phyloP scores from a whole-genome alignment of 2,329 filamentous ascomycete genomes.

The Pseudofabraea citricarpa region DNA sequence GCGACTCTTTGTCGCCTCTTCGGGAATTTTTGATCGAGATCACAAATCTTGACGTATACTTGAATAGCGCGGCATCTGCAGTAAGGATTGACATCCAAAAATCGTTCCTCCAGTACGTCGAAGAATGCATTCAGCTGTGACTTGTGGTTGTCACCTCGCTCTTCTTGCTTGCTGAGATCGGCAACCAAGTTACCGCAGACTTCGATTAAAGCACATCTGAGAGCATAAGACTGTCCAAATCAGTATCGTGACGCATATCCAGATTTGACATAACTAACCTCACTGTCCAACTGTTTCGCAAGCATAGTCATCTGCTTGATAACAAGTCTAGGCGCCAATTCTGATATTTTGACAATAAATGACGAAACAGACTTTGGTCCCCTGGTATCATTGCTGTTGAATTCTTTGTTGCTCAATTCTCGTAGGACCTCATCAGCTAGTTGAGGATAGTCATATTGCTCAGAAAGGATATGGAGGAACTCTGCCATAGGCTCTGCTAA shows the following conservation, averaged over 20 bases:
- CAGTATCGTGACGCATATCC: background rate
- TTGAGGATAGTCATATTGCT: slow-evolving; percentile 97
- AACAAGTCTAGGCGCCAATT: slow-evolving; percentile 83
- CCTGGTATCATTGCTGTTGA: slow-evolving; percentile 92
- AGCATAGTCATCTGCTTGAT: slow-evolving; percentile 97
- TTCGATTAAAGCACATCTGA: slow-evolving; percentile 90
- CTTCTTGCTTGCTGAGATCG: slow-evolving; percentile 86
- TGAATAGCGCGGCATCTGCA: slow-evolving; percentile 89
- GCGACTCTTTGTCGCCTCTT: slow-evolving; percentile 85
- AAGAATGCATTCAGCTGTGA: slow-evolving; percentile 96
- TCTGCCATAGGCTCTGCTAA: slow-evolving; percentile 99
- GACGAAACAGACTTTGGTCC: slow-evolving; percentile 94
- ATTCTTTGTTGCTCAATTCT: slow-evolving; percentile 95
- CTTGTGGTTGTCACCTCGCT: slow-evolving; percentile 88
- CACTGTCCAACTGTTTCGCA: slow-evolving; percentile 91
- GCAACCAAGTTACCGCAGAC: slow-evolving; percentile 94
- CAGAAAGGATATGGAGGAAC: slow-evolving; percentile 89
- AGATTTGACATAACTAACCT: slow-evolving; percentile 48
- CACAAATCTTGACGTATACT: slow-evolving; percentile 86
- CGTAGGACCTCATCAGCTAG: slow-evolving; percentile 88
- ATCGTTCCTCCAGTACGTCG: slow-evolving; percentile 91
- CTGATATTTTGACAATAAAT: slow-evolving; percentile 90
- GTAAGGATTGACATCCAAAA: slow-evolving; percentile 95
- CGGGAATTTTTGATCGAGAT: slow-evolving; percentile 93
- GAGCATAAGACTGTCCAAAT: slow-evolving; percentile 68